phyloP scores from a whole-genome alignment of 2,329 filamentous ascomycete genomes.

The Nakataea oryzae region DNA sequence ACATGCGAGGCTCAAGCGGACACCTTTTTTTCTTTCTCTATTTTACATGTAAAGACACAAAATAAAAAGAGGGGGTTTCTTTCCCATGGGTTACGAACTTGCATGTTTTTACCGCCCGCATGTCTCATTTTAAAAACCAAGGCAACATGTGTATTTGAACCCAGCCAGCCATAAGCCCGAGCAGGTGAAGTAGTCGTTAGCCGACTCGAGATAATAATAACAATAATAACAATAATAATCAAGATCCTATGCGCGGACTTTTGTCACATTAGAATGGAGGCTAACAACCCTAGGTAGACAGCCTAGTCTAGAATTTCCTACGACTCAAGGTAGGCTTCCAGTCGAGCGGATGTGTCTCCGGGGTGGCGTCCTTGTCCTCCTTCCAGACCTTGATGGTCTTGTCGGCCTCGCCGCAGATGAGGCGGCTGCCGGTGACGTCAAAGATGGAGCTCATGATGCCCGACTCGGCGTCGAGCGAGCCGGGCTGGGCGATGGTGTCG shows the following conservation, averaged over 20 bases:
- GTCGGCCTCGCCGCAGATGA: constrained; percentile 92
- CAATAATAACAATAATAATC: too few species aligned
- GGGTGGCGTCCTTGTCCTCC: constrained; percentile 80
- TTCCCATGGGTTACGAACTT: neutral
- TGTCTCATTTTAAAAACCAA: neutral
- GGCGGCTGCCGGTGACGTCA: constrained; percentile 74
- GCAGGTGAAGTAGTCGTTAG: too few species aligned
- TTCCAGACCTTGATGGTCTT: constrained; percentile 99
- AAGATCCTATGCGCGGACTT: neutral
- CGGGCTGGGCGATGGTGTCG: constrained; percentile 88
- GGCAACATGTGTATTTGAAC: too few species aligned
- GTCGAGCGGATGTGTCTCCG: constrained; percentile 81
- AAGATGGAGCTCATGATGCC: constrained; percentile 93
- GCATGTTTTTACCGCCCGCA: neutral
- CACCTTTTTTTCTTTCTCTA: neutral
- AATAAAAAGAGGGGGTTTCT: too few species aligned
- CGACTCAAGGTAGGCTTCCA: constrained; percentile 79
- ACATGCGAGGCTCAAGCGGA: neutral
- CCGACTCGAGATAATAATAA: neutral
- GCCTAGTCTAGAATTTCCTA: constrained; percentile 55
- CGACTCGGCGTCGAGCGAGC: constrained; percentile 85
- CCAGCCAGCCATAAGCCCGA: too few species aligned
- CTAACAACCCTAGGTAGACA: constrained; percentile 1
- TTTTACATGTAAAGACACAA: too few species aligned
- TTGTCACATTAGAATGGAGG: neutral